Base-by-base conservation (phyloP, 2,329 filamentous ascomycete species). In the Huntiella savannae region DNA sequence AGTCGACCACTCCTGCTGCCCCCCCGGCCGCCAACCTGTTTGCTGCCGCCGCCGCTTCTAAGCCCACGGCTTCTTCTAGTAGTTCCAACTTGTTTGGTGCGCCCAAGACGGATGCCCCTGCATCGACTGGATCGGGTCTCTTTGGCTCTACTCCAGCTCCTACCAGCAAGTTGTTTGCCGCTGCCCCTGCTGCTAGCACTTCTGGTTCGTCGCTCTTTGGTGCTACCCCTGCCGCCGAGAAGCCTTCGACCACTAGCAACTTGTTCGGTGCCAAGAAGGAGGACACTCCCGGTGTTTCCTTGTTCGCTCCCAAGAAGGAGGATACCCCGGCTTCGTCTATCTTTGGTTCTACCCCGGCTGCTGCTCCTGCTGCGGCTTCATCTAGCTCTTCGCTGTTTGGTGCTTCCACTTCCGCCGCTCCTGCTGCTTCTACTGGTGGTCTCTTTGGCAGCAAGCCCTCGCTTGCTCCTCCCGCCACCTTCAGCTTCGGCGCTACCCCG, bases 121-220 rank as follows among this genome's bases (percentile, higher is more conserved):
- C 47, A 6, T 45, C 53, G 3, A 39, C 53, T 11, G 22, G 61
- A 3, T 54, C 56, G 16, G 62, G 55, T 10, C 45, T 66, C n/a
- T 68, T 68, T 51, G 65, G 63, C 15, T 56, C 53, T 34, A 62
- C 62, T 47, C 54, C 59, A 19, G 58, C 61, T 11, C 5, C 57
- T 10, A 17, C 19, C 10, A 43, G 57, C 1, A 28, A 28, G 7
- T 53, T 63, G 4, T 65, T 65, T 35, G 59, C 60, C 7, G 52
- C 55, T 2, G 61, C 61, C 45, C 50, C 59, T 34, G 42, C 54
- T 5, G 58, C 49, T 16, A 50, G 47, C 34, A 46, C 45, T 22
- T 51, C 46, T 22, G 43, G 46, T 33, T 17, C 44, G 16, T 35
- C 40, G 5, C 39, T 54, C 48, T 55, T 56, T 1, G 62, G 63